Evolutionary conservation across 2,329 filamentous ascomycete species (phyloP).

Genomic region (Tricladium varicosporioides): DNA sequence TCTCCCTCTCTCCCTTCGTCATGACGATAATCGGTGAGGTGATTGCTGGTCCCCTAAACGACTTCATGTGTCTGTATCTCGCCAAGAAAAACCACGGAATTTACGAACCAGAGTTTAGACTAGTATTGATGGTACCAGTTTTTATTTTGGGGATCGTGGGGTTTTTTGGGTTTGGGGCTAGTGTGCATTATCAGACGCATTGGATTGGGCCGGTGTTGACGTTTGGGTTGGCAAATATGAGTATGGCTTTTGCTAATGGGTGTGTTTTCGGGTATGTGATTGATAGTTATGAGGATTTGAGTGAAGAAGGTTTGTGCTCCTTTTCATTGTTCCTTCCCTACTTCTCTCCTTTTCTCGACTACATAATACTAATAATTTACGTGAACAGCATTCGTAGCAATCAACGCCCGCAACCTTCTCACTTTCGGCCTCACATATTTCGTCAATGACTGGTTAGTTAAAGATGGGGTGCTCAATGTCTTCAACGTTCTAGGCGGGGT

Average conservation of each 20-base stretch:
- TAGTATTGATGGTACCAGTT: slow-evolving; percentile 38
- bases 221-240: slow-evolving; percentile 24
- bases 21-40: slow-evolving; percentile 45
- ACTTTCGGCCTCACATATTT: slow-evolving; percentile 43
- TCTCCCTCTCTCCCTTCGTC: slow-evolving; percentile 49
- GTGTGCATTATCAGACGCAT: slow-evolving; percentile 19
- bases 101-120: slow-evolving; percentile 49
- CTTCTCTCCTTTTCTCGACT: too few species aligned
- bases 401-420: slow-evolving; percentile 37
- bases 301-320: slow-evolving; percentile 18
- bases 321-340: neutral
- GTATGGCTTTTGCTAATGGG: slow-evolving; percentile 20
- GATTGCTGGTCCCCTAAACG: slow-evolving; percentile 44
- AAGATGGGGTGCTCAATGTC: slow-evolving; percentile 35
- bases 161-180: slow-evolving; percentile 25
- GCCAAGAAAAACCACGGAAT: slow-evolving; percentile 22
- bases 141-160: slow-evolving; percentile 18
- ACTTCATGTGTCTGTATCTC: slow-evolving; percentile 26
- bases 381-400: slow-evolving; percentile 21
- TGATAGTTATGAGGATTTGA: slow-evolving; percentile 22
- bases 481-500: slow-evolving; percentile 39
- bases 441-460: slow-evolving; percentile 41
- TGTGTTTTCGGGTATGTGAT: slow-evolving; percentile 26
- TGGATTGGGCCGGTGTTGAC: slow-evolving; percentile 23
- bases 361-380: neutral